Conservation (phyloP, 1,139 yeast species). For the Debaryomyces sp. region DNA sequence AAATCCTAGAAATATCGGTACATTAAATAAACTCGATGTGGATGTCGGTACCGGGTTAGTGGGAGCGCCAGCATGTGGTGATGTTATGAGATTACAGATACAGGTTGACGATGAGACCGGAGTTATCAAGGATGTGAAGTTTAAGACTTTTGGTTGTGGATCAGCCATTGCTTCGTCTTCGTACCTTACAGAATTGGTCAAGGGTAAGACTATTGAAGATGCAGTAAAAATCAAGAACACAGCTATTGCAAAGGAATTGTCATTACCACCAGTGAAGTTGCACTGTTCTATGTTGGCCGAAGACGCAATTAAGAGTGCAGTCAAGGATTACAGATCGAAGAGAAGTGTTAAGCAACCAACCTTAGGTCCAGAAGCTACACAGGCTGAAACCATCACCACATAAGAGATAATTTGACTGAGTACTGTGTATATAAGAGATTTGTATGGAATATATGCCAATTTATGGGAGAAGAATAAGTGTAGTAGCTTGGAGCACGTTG, state of each 20-base stretch:
- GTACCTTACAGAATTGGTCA: constrained; percentile 91
- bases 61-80: constrained; percentile 99
- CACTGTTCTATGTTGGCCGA: constrained; percentile 99
- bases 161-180: constrained; percentile 96
- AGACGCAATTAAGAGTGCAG: constrained; percentile 97
- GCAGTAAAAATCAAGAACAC: constrained; percentile 91
- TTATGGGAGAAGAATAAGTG: neutral
- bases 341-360: constrained; percentile 49
- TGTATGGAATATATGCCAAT: constrained; percentile 1
- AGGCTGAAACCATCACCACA: constrained; percentile 16
- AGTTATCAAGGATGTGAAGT: constrained; percentile 89
- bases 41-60: constrained; percentile 98
- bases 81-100: constrained; percentile 96
- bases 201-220: constrained; percentile 93
- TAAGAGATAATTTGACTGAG: constrained; percentile 3
- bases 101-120: constrained; percentile 91
- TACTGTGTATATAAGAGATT: constrained; percentile 1
- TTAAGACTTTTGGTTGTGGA: constrained; percentile 98
- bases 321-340: constrained; percentile 90
- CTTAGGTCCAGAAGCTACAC: constrained; percentile 51
- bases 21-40: constrained; percentile 72
- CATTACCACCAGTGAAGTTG: constrained; percentile 94
- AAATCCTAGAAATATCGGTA: constrained; percentile 96
- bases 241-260: constrained; percentile 87
- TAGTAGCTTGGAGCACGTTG: neutral